Conservation (phyloP, 176 grass and related monocot genomes). For the Oryza meridionalis region DNA sequence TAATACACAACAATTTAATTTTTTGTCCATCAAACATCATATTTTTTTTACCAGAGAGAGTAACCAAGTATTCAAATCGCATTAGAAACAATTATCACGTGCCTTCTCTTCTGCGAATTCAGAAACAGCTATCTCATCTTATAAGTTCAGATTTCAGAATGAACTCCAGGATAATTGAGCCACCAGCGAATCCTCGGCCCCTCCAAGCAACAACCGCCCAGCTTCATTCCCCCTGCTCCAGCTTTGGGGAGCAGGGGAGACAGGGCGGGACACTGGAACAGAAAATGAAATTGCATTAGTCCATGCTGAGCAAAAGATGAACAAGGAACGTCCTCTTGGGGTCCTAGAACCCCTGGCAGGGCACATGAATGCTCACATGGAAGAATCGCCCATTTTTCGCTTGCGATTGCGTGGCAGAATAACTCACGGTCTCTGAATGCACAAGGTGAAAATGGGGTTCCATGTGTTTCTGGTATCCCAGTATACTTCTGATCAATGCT, state of each 20-base stretch:
- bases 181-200: background rate
- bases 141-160: background rate
- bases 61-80: too few species aligned
- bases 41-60: too few species aligned
- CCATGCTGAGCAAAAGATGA: background rate
- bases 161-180: background rate
- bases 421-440: too few species aligned
- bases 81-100: too few species aligned
- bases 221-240: slow-evolving; percentile 6
- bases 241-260: slow-evolving; percentile 14
- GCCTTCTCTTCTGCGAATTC: too few species aligned
- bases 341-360: background rate
- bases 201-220: background rate
- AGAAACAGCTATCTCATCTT: too few species aligned
- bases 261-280: background rate
- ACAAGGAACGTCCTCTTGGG: background rate
- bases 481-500: background rate
- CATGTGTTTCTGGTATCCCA: background rate
- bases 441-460: too few species aligned
- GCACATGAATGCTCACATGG: background rate
- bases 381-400: background rate
- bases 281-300: background rate
- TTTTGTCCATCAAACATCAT: too few species aligned
- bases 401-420: background rate
- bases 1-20: too few species aligned